Base-by-base conservation (phyloP, 2,329 filamentous ascomycete species). In the Trichoderma simmonsii region DNA sequence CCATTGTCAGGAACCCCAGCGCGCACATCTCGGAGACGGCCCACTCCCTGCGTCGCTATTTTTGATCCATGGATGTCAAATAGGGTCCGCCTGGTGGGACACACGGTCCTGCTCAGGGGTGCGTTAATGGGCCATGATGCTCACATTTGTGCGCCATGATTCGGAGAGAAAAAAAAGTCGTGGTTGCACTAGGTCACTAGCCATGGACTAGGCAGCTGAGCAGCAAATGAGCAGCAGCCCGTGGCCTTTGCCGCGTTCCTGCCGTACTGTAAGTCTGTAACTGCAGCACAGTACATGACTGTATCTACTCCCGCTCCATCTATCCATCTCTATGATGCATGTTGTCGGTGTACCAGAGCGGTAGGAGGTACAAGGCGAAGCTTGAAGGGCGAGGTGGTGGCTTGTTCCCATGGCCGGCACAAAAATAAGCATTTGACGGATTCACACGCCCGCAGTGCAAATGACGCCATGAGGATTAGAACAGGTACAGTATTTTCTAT, bases 1-100 rank as follows among this genome's bases (percentile, higher is more conserved):
- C 69, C 57, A 69, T 72, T 68, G 57, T 61, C 70, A 63, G 64
- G 64, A 63, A 72, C 70, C 70, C 70, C 63, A 26, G 70, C 64
- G 34, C 70, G 48, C 57, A 62, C 64, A 68, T 62, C 70, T 68
- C 61, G 70, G 61, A 30, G 69, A 24, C 61, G 61, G 34, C 26
- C 69, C 63, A 68, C 64, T 39, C 43, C 28, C 39, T 63, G 70
- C 54, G 70, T 62, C 70, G 64, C 70, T 72, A 72, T 72, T 72
- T 72, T 72, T 68, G 64, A 68, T 65, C 57, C 57, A 60, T 60
- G 57, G 57, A 60, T 30, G 70, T 68, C 57, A 69, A 48, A 67
- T 24, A 69, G 43, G 70, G 64, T 68, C 70, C 48, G 70, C 64
- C 62, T 28, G 70, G 70, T 71, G 70, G 70, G 32, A 62, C 63